Base-by-base conservation (phyloP, 306 rosid genomes). In the Pachyrhizus erosus region DNA sequence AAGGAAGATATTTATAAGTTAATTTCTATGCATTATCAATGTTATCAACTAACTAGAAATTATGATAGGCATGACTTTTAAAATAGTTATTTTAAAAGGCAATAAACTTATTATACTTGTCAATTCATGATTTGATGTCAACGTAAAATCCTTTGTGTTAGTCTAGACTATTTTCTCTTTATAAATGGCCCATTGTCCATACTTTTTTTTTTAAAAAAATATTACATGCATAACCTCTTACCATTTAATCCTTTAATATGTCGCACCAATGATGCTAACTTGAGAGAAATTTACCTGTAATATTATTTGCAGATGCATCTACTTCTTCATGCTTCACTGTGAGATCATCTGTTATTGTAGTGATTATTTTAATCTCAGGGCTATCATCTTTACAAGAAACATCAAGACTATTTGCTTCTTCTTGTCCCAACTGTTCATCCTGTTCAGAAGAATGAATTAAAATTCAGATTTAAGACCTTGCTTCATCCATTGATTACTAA, bases 271-370 rank as follows among this genome's bases (percentile, higher is more conserved):
- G 65, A 52, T 7, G 57, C 34, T 4, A 45, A 68, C 42, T 76
- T 34, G 45, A 57, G 84, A 75, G 85, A 77, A 77, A 62, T 26
- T 83, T 88, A 93, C 97, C 92, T 86, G 31, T 79, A 70, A 61
- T 82, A 60, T 76, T 70, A 48, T 67, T 65, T 31, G 45, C 64
- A 37, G 20, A 61, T 85, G 77, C 49, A 70, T 84, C 84, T 46
- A 18, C 68, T 58, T 83, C 89, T 58, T 83, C 90, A 55, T 66
- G 80, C 64, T 82, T 87, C 49, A 77, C 42, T 0, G 58, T 24
- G 52, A 71, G 65, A 70, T 88, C 76, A 74, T 80, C 85, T 7
- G 60, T 70, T 48, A 85, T 34, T 45, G 58, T 42, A 77, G 86
- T 70, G 52, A 40, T 69, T 71, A 60, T 85, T 73, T 69, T 88